Percentiles rank a stretch among this genome's conserved stretches.
Evolutionary conservation across 306 rosid genomes (phyloP).

Genomic region (Purshia tridentata): DNA sequence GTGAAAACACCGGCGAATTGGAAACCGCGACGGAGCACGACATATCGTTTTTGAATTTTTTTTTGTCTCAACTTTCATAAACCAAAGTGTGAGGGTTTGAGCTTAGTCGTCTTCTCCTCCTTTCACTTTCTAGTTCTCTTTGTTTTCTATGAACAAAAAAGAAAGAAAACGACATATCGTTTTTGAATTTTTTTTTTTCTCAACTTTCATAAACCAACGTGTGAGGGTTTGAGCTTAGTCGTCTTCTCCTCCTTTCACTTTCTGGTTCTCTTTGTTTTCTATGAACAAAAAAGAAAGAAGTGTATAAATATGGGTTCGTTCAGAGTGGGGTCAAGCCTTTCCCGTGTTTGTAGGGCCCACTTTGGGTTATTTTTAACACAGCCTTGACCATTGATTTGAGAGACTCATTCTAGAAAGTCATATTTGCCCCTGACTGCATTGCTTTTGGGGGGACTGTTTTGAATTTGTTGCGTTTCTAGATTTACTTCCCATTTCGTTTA

Average conservation of each 20-base stretch:
- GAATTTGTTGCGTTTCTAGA: no score
- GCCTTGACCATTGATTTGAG: slow-evolving; percentile 9
- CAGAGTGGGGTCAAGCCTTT: slow-evolving; percentile 10
- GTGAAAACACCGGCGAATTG: slow-evolving; percentile 80
- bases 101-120: background rate
- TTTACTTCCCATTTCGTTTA: no score
- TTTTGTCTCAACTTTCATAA: background rate
- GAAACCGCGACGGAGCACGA: slow-evolving; percentile 75
- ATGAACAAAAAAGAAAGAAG: background rate
- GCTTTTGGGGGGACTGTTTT: background rate
- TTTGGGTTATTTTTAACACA: background rate
- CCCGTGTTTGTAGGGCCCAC: slow-evolving; percentile 29
- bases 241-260: background rate
- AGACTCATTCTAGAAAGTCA: background rate
- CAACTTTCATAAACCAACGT: slow-evolving; percentile 1
- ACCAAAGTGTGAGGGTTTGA: slow-evolving; percentile 16
- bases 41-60: slow-evolving; percentile 33
- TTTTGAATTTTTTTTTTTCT: no score
- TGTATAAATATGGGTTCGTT: background rate
- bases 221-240: background rate
- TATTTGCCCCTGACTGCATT: slow-evolving; percentile 5
- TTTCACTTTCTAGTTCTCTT: background rate
- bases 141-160: background rate
- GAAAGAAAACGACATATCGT: no score
- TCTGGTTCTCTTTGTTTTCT: background rate